Evolutionary conservation across 169 alveolate species (phyloP), one percentile per base, ranked within the genome.

Genomic region (Plasmodium berghei): DNA sequence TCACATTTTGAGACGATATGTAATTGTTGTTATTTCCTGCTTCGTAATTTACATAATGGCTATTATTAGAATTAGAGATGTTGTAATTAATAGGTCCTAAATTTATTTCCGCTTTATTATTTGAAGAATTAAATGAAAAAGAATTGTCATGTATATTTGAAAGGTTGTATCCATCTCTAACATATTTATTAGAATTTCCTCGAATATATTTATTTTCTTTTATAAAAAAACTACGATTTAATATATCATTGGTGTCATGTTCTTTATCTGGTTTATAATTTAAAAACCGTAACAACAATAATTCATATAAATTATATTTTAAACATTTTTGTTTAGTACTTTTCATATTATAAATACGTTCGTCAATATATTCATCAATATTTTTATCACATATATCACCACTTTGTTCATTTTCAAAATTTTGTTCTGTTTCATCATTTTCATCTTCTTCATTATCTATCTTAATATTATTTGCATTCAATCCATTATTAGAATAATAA

Each of bases 231-330:
- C 20, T 54, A 34, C 45, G 61, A 80, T 14, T 67, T 80, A 67
- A 55, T 59, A 59, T 59, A 54, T 80, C 90, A 14, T 64, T 54
- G 0, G 83, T 5, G 28, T 80, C 59, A 18, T 24, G 9, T 9
- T 34, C 10, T 6, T 67, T 54, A 24, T 12, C 20, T 34, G 42
- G 0, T 4, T 34, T 34, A 48, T 80, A 18, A 26, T 28, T 20
- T 67, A 77, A 64, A 66, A 80, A 80, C 1, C 90, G 73, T 72
- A 80, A 72, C n/a, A 80, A 49, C 42, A 80, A 42, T 28, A 80
- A 16, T 48, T 80, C 90, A 55, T 64, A 56, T 34, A 66, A 9
- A 59, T 46, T 55, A 59, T 80, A 80, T 48, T 28, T 80, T 20
- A 80, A 71, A 49, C 90, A 80, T 48, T 28, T 48, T 26, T 80